Evolutionary conservation across 1,284 basidiomycete species (phyloP), one percentile per base, ranked within the genome.

Genomic region (Microbotryum saponariae): DNA sequence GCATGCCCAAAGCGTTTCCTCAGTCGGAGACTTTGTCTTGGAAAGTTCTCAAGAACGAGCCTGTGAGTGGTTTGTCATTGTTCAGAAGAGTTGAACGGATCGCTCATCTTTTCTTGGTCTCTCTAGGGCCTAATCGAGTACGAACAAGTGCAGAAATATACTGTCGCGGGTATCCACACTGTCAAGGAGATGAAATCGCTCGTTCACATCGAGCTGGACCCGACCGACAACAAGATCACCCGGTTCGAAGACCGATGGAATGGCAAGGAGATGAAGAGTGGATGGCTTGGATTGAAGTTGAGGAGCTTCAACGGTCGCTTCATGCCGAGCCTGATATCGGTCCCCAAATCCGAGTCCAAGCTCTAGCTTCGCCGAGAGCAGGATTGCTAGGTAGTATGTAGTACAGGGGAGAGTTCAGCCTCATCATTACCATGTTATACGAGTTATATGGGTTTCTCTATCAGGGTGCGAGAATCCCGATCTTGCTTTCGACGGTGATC

Each of bases 171-270:
- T 2, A 50, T 50, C 29, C 44, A 57, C 31, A 49, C 47, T 1
- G 16, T 47, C 45, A 57, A 57, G 47, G 27, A 27, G 14, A 50
- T 57, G 45, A 29, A 37, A n/a, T 57, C 55, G 45, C 48, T 57
- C 46, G 55, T 57, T 6, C 42, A 37, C 20, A 57, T 57, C 46
- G 42, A 47, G 23, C 45, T 57, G 25, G 46, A 48, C 31, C 55
- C 27, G 3, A 23, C 45, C 29, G 51, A 53, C 33, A 31, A 21
- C 29, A 57, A 37, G 48, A 57, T 57, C 20, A 25, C 42, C 12
- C 45, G 48, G 14, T 23, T 57, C 8, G 55, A 57, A 29, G 55
- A 57, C 21, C n/a, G 55, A 33, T 57, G 55, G 55, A 44, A 57
- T 50, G 55, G 27, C 27, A 57, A 57, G 14, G 46, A 45, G 10